Evolutionary conservation across 1,284 basidiomycete species (phyloP).

Genomic region (Abortiporus biennis): DNA sequence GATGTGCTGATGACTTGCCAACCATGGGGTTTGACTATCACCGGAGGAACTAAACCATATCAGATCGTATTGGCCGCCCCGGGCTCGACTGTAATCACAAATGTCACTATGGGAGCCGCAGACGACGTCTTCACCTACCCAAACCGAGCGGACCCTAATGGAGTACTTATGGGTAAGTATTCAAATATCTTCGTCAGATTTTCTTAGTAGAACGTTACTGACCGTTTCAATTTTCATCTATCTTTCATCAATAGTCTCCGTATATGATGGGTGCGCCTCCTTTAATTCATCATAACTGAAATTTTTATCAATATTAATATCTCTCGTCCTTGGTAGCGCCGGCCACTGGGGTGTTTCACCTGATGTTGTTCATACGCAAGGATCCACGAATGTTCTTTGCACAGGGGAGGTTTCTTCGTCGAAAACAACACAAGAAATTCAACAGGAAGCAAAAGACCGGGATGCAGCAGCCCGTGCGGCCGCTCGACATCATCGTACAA

Average conservation of each 20-base stretch:
- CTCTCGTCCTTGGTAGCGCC: background rate
- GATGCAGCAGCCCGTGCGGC: background rate
- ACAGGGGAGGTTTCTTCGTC: constrained; percentile 14
- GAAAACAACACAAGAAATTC: constrained; percentile 13
- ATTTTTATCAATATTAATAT: background rate
- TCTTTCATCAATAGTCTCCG: constrained; percentile 22
- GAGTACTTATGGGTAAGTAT: constrained; percentile 37
- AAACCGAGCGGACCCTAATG: constrained; percentile 36
- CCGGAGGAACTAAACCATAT: constrained; percentile 42
- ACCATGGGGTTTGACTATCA: constrained; percentile 38
- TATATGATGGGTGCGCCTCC: constrained; percentile 33
- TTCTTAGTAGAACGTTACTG: background rate
- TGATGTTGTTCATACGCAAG: background rate
- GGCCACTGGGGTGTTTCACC: constrained; percentile 7
- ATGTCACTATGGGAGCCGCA: constrained; percentile 32
- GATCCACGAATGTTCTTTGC: constrained; percentile 1
- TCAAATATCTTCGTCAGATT: background rate
- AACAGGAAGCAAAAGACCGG: constrained; percentile 7
- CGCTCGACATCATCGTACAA: constrained; percentile 10
- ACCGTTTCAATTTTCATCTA: background rate
- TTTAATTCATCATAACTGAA: background rate
- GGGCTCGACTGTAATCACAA: constrained; percentile 35
- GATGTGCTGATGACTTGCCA: constrained; percentile 36
- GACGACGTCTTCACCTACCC: constrained; percentile 42
- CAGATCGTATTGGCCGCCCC: constrained; percentile 34